Conservation (phyloP, 2,329 filamentous ascomycete species). For the Dothiorella sarmentorum region DNA sequence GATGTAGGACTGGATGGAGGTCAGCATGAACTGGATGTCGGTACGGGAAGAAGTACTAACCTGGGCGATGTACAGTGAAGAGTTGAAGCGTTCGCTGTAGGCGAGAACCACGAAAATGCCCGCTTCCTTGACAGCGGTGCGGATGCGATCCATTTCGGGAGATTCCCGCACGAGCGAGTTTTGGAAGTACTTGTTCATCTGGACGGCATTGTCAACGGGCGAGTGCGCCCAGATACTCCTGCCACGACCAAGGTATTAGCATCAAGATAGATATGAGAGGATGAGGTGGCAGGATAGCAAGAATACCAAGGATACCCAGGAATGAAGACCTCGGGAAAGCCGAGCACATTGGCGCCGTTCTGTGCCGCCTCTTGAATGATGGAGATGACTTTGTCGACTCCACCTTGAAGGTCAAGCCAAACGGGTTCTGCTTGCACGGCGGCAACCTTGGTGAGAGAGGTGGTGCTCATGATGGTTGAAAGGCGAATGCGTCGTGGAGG, state of each 20-base stretch:
- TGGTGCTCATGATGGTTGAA: too few species aligned
- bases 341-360: slow-evolving; percentile 53
- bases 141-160: slow-evolving; percentile 44
- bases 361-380: slow-evolving; percentile 55
- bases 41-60: slow-evolving; percentile 8
- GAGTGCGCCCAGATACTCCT: slow-evolving; percentile 23
- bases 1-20: slow-evolving; percentile 27
- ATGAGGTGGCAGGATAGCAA: background rate
- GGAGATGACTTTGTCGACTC: slow-evolving; percentile 55
- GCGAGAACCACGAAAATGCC: slow-evolving; percentile 39
- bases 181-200: slow-evolving; percentile 42
- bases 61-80: slow-evolving; percentile 42
- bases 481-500: too few species aligned
- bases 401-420: slow-evolving; percentile 57
- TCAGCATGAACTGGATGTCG: background rate
- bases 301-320: slow-evolving; percentile 48
- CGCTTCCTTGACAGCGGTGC: slow-evolving; percentile 30
- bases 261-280: background rate
- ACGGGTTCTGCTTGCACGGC: slow-evolving; percentile 59
- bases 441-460: slow-evolving; percentile 45
- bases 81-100: slow-evolving; percentile 38
- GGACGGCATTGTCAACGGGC: slow-evolving; percentile 40
- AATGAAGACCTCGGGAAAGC: slow-evolving; percentile 49
- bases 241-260: too few species aligned
- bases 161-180: slow-evolving; percentile 43